phyloP scores from a whole-genome alignment of 208 protist species.

The Trypanosoma mega region DNA sequence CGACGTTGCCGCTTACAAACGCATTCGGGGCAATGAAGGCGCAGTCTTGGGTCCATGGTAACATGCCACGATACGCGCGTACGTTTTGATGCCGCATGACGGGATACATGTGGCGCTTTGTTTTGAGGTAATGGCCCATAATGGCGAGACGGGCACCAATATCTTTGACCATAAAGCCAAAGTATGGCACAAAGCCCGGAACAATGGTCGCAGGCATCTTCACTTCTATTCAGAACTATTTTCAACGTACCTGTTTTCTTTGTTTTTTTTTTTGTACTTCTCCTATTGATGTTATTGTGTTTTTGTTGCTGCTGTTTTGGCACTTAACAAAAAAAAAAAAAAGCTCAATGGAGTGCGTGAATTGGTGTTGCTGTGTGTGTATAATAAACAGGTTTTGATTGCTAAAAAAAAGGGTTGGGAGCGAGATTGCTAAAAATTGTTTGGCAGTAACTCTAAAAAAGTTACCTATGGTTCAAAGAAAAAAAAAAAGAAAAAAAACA shows the following conservation, averaged over 20 bases:
- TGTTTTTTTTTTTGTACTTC: neutral
- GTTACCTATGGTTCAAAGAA: too few relatives aligned
- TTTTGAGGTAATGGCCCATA: slow-evolving; percentile 66
- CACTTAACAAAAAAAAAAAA: slow-evolving; percentile 23
- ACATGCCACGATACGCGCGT: slow-evolving; percentile 80
- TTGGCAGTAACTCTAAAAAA: too few relatives aligned
- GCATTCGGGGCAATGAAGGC: slow-evolving; percentile 89
- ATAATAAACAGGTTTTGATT: too few relatives aligned
- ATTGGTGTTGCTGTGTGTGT: neutral
- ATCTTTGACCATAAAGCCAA: slow-evolving; percentile 89
- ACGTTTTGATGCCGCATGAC: slow-evolving; percentile 88
- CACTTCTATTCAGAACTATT: slow-evolving; percentile 24
- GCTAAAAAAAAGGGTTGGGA: too few relatives aligned
- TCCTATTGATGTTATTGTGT: neutral
- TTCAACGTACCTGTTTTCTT: neutral
- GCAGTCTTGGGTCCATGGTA: slow-evolving; percentile 79
- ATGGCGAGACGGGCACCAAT: slow-evolving; percentile 62
- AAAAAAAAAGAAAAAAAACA: slow-evolving; percentile 6
- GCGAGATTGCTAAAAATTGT: too few relatives aligned
- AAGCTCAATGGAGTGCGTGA: neutral
- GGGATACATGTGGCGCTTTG: slow-evolving; percentile 72
- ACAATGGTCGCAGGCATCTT: slow-evolving; percentile 61
- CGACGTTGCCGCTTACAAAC: slow-evolving; percentile 81
- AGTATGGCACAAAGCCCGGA: slow-evolving; percentile 63
- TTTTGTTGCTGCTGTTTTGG: neutral